Percentiles rank a stretch among this genome's conserved stretches.
phyloP scores from a whole-genome alignment of 163 green algal species.

The Scenedesmus sp. region DNA sequence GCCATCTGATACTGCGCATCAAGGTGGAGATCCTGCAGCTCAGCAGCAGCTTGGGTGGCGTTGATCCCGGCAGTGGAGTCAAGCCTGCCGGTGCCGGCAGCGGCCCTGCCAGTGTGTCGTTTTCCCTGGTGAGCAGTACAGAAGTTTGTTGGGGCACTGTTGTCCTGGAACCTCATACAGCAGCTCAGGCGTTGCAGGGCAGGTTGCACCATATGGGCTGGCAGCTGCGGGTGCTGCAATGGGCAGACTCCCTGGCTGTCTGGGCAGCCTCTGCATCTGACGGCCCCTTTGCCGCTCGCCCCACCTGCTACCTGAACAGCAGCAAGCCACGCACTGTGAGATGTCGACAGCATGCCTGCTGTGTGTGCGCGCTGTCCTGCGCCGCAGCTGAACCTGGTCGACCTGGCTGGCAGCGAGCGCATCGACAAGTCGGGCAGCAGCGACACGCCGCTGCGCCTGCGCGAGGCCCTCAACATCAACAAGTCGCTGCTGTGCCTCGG shows the following conservation, averaged over 20 bases:
- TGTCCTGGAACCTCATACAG: too few species aligned
- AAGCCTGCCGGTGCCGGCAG: constrained; percentile 5
- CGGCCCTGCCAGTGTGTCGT: constrained; percentile 12
- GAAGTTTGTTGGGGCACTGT: too few species aligned
- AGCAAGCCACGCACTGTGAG: neutral
- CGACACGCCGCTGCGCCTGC: constrained; percentile 65
- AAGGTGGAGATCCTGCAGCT: constrained; percentile 72
- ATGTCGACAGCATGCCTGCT: constrained; percentile 71
- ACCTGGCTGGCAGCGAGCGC: constrained; percentile 87
- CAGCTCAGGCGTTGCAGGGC: too few species aligned
- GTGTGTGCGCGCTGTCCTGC: constrained; percentile 45
- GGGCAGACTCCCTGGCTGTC: too few species aligned
- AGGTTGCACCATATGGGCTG: too few species aligned
- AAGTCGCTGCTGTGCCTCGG: constrained; percentile 87
- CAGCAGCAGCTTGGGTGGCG: neutral
- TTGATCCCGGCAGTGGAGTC: constrained; percentile 57
- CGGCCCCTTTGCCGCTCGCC: neutral
- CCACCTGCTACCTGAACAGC: neutral
- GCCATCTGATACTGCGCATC: constrained; percentile 94
- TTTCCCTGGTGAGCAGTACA: constrained; percentile 13
- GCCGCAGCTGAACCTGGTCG: constrained; percentile 91
- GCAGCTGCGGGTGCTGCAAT: too few species aligned
- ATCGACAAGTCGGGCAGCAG: constrained; percentile 84
- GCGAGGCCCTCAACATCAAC: constrained; percentile 92
- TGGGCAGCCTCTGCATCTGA: neutral